Evolutionary conservation across 2,329 filamentous ascomycete species (phyloP).

Genomic region (Aspergillus fructus): DNA sequence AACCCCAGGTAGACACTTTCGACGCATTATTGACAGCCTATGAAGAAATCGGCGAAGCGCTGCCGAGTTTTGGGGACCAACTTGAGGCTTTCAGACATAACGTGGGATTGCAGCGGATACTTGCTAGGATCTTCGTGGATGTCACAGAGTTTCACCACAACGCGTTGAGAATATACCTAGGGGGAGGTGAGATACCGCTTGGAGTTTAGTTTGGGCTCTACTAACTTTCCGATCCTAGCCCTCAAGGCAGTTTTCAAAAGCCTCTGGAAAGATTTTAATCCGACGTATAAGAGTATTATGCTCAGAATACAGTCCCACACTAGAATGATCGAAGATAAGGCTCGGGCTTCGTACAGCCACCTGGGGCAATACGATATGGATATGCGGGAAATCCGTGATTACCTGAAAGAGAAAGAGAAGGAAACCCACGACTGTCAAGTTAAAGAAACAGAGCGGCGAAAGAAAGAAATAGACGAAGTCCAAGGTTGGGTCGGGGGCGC

Average conservation of each 20-base stretch:
- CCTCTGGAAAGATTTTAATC: background rate
- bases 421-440: background rate
- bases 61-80: background rate
- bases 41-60: background rate
- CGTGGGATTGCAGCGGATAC: background rate
- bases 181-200: background rate
- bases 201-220: background rate
- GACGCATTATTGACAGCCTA: conserved; percentile 3
- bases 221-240: background rate
- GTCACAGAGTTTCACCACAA: background rate
- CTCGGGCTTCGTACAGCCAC: background rate
- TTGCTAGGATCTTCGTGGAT: background rate
- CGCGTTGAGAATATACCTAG: background rate
- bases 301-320: background rate
- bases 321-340: background rate
- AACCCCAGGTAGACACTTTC: background rate
- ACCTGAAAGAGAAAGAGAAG: background rate
- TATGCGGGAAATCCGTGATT: background rate
- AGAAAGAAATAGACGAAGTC: background rate
- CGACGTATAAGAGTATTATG: background rate
- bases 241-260: background rate
- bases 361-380: background rate
- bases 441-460: background rate
- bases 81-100: background rate
- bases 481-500: background rate